Percentiles rank a stretch among this genome's conserved stretches.
Evolutionary conservation across 2,329 filamentous ascomycete species (phyloP).

Genomic region (Elsinoe australis): DNA sequence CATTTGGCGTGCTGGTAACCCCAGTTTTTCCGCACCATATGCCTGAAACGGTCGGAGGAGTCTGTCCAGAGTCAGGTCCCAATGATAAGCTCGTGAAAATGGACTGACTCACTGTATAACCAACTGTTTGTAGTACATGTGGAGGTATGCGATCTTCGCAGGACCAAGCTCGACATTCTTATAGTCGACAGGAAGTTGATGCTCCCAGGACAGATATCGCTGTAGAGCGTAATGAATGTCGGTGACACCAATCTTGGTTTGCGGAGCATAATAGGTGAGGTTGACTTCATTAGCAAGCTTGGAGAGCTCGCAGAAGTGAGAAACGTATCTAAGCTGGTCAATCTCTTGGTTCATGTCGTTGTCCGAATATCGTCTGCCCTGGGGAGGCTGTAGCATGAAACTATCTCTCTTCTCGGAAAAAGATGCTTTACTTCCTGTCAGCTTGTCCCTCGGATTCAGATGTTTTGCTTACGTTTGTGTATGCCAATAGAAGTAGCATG

Average conservation of each 20-base stretch:
- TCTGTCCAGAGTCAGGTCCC: not conserved
- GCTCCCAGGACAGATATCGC: conserved; percentile 7
- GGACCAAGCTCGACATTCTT: not conserved
- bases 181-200: conserved; percentile 4
- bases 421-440: not conserved
- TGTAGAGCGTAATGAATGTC: conserved; percentile 3
- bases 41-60: conserved; percentile 1
- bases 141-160: conserved; percentile 1
- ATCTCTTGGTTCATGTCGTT: conserved; percentile 6
- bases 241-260: not conserved
- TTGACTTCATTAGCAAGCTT: conserved; percentile 6
- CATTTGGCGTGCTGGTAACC: not conserved
- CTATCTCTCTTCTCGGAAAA: conserved; percentile 11
- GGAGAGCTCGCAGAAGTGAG: conserved; percentile 14
- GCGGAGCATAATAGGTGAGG: conserved; percentile 1
- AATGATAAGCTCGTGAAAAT: not conserved
- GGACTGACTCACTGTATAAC: not conserved
- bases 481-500: not conserved
- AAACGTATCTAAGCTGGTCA: not conserved
- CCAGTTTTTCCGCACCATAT: not conserved
- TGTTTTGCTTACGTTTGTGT: not conserved
- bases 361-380: not conserved
- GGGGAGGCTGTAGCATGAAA: not conserved
- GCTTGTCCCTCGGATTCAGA: not conserved
- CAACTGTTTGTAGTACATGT: conserved; percentile 8